Conservation (phyloP, 2,329 filamentous ascomycete species). For the Hortaea werneckii region DNA sequence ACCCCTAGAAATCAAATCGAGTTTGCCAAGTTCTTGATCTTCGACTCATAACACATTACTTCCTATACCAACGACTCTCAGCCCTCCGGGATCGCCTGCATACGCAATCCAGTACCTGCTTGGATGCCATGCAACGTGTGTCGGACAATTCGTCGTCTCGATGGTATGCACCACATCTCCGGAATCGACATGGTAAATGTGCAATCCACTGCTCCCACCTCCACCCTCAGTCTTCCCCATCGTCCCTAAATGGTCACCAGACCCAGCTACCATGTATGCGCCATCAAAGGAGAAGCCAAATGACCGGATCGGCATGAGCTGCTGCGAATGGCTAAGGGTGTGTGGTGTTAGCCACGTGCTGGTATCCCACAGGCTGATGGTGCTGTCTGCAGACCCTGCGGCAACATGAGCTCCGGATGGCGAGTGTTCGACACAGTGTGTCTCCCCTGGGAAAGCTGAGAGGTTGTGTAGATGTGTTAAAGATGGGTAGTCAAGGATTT, state of each 20-base stretch:
- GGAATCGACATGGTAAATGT: constrained; percentile 62
- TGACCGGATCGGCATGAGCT: constrained; percentile 48
- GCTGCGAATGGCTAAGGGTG: constrained; percentile 36
- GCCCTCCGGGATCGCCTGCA: constrained; percentile 52
- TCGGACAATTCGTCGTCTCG: constrained; percentile 55
- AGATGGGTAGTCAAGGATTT: constrained; percentile 59
- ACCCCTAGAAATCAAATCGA: too few relatives aligned
- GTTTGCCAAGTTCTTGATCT: too few relatives aligned
- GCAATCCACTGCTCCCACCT: constrained; percentile 60
- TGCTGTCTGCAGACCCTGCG: constrained; percentile 63
- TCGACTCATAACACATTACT: not conserved
- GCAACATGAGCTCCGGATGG: constrained; percentile 63
- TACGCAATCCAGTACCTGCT: constrained; percentile 65
- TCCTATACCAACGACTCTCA: constrained; percentile 53
- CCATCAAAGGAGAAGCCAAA: constrained; percentile 72
- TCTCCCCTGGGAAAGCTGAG: constrained; percentile 63
- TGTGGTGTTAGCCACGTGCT: constrained; percentile 63
- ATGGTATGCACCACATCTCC: constrained; percentile 63
- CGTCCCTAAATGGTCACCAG: constrained; percentile 21
- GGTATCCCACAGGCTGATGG: constrained; percentile 70
- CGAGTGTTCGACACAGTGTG: constrained; percentile 57
- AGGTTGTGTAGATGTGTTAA: constrained; percentile 47
- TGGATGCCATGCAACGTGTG: constrained; percentile 66
- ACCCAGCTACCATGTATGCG: constrained; percentile 62
- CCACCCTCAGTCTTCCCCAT: constrained; percentile 10